Conservation (phyloP, 2,329 filamentous ascomycete genomes). For the Trichoderma koningii region DNA sequence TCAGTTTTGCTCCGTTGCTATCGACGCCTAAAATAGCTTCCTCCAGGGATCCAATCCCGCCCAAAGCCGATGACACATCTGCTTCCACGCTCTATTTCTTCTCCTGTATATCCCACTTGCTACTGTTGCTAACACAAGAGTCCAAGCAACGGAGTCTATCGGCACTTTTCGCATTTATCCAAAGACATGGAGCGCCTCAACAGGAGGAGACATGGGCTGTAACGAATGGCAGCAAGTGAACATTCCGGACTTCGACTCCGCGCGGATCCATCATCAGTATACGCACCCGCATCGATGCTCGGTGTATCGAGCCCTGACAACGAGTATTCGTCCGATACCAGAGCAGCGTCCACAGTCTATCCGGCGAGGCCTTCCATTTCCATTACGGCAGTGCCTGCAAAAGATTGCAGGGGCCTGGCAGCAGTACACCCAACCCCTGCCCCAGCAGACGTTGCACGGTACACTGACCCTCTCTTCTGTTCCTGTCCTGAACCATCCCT, state of each 20-base stretch:
- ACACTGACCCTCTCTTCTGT: neutral
- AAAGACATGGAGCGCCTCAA: neutral
- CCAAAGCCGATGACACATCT: constrained; percentile 5
- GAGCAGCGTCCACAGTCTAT: constrained; percentile 6
- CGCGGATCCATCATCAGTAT: neutral
- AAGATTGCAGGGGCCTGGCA: constrained; percentile 13
- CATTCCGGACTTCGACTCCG: neutral
- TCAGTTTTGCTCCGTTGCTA: neutral
- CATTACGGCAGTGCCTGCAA: neutral
- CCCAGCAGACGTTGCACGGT: constrained; percentile 11
- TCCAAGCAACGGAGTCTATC: neutral
- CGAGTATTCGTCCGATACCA: neutral
- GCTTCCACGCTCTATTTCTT: neutral
- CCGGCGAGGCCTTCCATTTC: neutral
- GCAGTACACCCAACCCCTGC: constrained; percentile 4
- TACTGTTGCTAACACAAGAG: neutral
- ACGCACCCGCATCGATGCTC: constrained; percentile 5
- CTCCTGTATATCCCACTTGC: neutral
- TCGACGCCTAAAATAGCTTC: constrained; percentile 15
- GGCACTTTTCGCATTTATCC: neutral
- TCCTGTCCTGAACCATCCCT: neutral
- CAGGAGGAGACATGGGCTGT: neutral
- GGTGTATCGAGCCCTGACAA: neutral
- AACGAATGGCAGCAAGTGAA: neutral
- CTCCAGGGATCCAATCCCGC: neutral